phyloP scores from a whole-genome alignment of 139 green algal species.

The Diplosphaera chodatii region DNA sequence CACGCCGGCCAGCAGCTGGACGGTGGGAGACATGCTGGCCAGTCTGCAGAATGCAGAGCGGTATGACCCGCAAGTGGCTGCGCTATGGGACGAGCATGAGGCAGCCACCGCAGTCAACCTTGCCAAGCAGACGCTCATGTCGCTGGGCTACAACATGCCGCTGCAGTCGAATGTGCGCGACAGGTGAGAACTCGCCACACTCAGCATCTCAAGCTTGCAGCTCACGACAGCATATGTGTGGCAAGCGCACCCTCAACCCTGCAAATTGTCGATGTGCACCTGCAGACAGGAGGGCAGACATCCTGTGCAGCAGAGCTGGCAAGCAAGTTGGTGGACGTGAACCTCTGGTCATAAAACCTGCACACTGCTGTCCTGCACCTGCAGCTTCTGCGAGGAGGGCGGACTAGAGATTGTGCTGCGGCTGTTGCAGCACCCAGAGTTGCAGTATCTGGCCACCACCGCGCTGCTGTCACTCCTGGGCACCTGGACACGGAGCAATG shows the following conservation, averaged over 20 bases:
- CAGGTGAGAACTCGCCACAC: too few relatives aligned
- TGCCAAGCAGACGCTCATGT: not conserved
- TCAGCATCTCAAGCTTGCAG: too few relatives aligned
- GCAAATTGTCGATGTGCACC: too few relatives aligned
- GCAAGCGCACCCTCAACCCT: too few relatives aligned
- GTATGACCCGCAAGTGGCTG: not conserved
- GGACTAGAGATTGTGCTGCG: not conserved
- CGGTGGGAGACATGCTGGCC: not conserved
- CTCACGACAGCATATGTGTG: too few relatives aligned
- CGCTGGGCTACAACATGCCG: not conserved
- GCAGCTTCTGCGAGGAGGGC: not conserved
- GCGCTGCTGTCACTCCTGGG: not conserved
- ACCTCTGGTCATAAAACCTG: too few relatives aligned
- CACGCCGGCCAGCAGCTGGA: not conserved
- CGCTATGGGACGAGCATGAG: not conserved
- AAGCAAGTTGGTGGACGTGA: too few relatives aligned
- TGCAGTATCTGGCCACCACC: not conserved
- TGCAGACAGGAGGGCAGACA: too few relatives aligned
- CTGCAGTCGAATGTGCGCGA: not conserved
- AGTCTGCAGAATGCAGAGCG: not conserved
- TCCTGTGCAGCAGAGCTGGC: too few relatives aligned
- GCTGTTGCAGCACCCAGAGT: not conserved
- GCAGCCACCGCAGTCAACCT: not conserved
- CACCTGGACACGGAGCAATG: not conserved
- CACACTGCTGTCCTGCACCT: not conserved